phyloP scores from a whole-genome alignment of 176 grass and related monocot genomes.

The Bothriochloa decipiens region DNA sequence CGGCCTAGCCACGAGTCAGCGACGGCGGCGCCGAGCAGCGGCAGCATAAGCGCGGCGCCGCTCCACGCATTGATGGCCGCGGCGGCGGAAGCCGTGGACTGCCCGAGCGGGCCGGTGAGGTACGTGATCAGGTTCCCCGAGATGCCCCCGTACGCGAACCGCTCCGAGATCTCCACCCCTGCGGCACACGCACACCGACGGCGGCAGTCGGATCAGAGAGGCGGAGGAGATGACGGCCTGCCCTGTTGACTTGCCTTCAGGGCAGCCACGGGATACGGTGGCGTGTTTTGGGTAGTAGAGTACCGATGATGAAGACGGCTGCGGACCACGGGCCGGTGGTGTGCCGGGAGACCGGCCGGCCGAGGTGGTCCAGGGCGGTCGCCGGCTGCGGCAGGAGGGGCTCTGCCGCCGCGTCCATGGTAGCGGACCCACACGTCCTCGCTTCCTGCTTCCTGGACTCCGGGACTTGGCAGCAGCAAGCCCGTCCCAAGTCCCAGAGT shows the following conservation, averaged over 20 bases:
- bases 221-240: not conserved
- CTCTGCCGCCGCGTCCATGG: conserved; percentile 49
- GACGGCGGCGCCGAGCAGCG: conserved; percentile 56
- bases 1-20: conserved; percentile 37
- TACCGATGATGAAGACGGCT: conserved; percentile 67
- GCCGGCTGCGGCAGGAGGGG: conserved; percentile 41
- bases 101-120: conserved; percentile 57
- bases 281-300: not conserved
- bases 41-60: conserved; percentile 44
- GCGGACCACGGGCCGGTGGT: conserved; percentile 61
- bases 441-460: not conserved
- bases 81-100: conserved; percentile 61
- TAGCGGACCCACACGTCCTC: not conserved
- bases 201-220: not conserved
- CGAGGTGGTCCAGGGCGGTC: conserved; percentile 54
- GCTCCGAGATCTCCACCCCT: conserved; percentile 64
- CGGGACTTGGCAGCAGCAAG: too few relatives aligned
- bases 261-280: not conserved
- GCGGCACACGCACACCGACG: conserved; percentile 25
- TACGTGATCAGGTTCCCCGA: conserved; percentile 67
- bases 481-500: too few relatives aligned
- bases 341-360: conserved; percentile 35
- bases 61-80: conserved; percentile 59
- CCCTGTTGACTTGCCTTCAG: conserved; percentile 7
- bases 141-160: conserved; percentile 55